These are phyloP conservation scores for Adiantum capillusveneris DNA, from an alignment of 75 land plant species.

Conservation along the genomic window DNA sequence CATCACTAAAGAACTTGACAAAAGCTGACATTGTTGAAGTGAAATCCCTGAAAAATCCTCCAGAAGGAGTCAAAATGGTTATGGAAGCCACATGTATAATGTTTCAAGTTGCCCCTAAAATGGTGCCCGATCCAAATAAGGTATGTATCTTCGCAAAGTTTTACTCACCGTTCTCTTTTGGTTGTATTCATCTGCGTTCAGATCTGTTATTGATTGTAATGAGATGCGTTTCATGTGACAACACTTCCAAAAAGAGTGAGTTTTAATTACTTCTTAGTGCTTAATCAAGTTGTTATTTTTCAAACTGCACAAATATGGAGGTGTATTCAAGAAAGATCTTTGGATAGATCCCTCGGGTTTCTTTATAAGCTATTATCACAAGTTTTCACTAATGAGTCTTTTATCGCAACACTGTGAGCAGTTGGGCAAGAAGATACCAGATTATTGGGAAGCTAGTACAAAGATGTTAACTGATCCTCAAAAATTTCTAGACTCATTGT, in stretches of 20 bases:
- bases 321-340: no score
- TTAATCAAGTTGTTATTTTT: no score
- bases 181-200: background rate
- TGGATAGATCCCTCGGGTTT: no score
- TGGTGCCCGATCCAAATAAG: conserved; percentile 32
- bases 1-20: conserved; percentile 24
- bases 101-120: conserved; percentile 25
- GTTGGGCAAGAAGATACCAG: conserved; percentile 34
- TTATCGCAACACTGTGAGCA: conserved; percentile 2
- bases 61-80: conserved; percentile 37
- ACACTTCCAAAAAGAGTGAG: no score
- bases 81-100: conserved; percentile 39
- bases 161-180: background rate
- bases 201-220: no score
- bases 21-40: conserved; percentile 37
- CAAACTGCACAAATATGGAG: no score
- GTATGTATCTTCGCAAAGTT: no score
- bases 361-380: no score
- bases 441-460: conserved; percentile 41
- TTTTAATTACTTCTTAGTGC: no score
- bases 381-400: background rate
- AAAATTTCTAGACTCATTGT: conserved; percentile 26
- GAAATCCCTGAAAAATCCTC: conserved; percentile 30
- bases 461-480: conserved; percentile 31
- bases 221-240: no score